These are phyloP conservation scores for Fusarium sp. DNA, from an alignment of 2,329 filamentous ascomycete genomes.

Conservation along the genomic window DNA sequence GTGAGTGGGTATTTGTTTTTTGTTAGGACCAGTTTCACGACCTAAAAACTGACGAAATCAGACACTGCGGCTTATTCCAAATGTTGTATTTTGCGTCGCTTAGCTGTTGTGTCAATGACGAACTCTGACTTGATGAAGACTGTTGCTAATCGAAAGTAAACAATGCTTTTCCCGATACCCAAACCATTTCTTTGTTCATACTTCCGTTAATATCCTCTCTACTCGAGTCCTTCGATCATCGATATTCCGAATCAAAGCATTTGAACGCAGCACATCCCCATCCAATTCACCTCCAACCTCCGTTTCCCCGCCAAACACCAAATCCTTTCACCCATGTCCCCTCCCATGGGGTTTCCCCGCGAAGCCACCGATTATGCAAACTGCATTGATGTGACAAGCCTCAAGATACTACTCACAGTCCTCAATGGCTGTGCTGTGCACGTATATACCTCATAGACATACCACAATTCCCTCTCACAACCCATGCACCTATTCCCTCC, in stretches of 20 bases:
- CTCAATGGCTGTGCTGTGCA: slow-evolving; percentile 8
- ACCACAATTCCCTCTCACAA: slow-evolving; percentile 4
- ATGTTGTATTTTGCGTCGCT: slow-evolving; percentile 1
- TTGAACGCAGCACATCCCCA: not conserved
- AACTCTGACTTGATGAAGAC: slow-evolving; percentile 9
- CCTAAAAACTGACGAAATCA: not conserved
- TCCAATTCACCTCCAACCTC: not conserved
- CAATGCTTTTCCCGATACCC: slow-evolving; percentile 14
- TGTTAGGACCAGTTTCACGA: no score
- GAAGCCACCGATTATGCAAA: not conserved
- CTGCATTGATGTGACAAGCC: not conserved
- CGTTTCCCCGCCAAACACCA: not conserved
- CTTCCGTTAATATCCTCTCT: not conserved
- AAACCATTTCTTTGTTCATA: not conserved
- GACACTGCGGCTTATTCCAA: slow-evolving; percentile 22
- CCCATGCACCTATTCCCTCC: not conserved
- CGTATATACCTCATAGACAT: slow-evolving; percentile 28
- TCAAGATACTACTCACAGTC: not conserved
- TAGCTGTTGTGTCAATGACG: slow-evolving; percentile 11
- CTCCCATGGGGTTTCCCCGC: not conserved
- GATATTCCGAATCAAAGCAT: not conserved
- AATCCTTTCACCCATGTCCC: not conserved
- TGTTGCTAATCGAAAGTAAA: slow-evolving; percentile 4
- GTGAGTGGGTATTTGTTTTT: slow-evolving; percentile 36
- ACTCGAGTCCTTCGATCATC: not conserved